phyloP scores from a whole-genome alignment of 768 basidiomycete genomes.

The Phylloporus rhodoxanthus region DNA sequence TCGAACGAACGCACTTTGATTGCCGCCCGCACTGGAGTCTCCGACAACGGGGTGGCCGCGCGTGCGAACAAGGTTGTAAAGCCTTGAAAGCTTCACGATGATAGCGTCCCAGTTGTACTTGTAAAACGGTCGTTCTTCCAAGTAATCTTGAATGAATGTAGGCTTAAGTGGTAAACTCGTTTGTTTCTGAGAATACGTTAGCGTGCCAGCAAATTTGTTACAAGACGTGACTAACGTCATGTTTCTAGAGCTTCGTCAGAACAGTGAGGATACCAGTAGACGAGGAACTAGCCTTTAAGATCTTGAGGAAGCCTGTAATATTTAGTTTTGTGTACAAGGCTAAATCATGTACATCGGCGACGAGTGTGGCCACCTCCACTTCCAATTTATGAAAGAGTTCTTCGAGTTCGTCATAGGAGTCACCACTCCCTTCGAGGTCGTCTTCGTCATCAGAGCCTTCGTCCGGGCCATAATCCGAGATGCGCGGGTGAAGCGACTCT shows the following conservation, averaged over 20 bases:
- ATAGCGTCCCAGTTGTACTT: conserved; percentile 94
- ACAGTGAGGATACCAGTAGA: neutral
- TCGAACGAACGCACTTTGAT: conserved; percentile 94
- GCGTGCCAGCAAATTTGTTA: conserved; percentile 2
- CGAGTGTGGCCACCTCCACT: conserved; percentile 91
- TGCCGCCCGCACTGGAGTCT: conserved; percentile 90
- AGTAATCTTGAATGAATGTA: conserved; percentile 83
- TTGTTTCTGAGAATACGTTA: conserved; percentile 67
- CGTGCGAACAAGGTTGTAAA: conserved; percentile 93
- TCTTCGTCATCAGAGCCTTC: conserved; percentile 63
- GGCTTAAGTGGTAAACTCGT: conserved; percentile 77
- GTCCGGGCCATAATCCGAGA: conserved; percentile 46
- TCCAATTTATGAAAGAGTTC: conserved; percentile 83
- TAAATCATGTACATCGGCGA: conserved; percentile 88
- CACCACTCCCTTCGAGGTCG: conserved; percentile 39
- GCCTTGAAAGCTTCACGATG: conserved; percentile 90
- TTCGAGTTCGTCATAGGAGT: conserved; percentile 72
- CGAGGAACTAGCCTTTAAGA: conserved; percentile 64
- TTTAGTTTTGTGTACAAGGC: conserved; percentile 95
- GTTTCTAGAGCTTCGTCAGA: conserved; percentile 56
- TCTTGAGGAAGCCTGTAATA: conserved; percentile 98
- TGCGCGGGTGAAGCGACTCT: conserved; percentile 49
- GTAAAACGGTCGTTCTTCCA: conserved; percentile 94
- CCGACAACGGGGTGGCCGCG: conserved; percentile 92
- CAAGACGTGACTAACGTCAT: conserved; percentile 56